These are phyloP conservation scores for Hirschioporus abietinus DNA, from an alignment of 768 basidiomycete genomes.

Conservation along the genomic window DNA sequence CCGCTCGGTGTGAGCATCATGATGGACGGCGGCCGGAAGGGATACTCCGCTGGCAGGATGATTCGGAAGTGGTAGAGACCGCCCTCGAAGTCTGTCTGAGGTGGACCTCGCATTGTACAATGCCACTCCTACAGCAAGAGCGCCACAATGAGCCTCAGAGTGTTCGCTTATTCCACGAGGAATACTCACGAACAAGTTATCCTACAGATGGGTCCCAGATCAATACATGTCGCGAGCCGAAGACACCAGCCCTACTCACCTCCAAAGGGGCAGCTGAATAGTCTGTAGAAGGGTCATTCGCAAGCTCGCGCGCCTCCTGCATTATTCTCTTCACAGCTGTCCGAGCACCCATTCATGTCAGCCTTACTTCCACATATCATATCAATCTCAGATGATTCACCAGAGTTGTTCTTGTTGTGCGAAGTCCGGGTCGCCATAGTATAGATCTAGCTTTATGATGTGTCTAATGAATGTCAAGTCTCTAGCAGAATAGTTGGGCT, in stretches of 20 bases:
- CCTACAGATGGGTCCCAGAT: constrained; percentile 34
- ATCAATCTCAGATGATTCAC: constrained; percentile 33
- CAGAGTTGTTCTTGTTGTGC: constrained; percentile 90
- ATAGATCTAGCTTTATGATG: constrained; percentile 1
- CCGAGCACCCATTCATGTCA: not conserved
- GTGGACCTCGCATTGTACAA: constrained; percentile 88
- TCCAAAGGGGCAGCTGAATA: constrained; percentile 77
- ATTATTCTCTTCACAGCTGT: constrained; percentile 93
- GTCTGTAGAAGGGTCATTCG: constrained; percentile 78
- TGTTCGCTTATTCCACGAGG: constrained; percentile 6
- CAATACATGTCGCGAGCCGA: not conserved
- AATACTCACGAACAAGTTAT: constrained; percentile 79
- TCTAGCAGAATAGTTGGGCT: not conserved
- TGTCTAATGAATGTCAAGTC: not conserved
- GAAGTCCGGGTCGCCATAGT: constrained; percentile 27
- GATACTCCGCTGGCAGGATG: constrained; percentile 87
- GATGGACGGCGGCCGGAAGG: constrained; percentile 92
- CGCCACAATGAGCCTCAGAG: constrained; percentile 10
- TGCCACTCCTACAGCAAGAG: constrained; percentile 72
- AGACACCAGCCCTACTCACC: constrained; percentile 37
- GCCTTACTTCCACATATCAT: not conserved
- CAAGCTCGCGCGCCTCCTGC: constrained; percentile 90
- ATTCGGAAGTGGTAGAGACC: constrained; percentile 96
- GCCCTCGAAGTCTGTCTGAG: constrained; percentile 87
- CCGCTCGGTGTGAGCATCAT: constrained; percentile 96